Evolutionary conservation across 2,329 filamentous ascomycete species (phyloP).

Genomic region (Aureobasidium melanogenum): DNA sequence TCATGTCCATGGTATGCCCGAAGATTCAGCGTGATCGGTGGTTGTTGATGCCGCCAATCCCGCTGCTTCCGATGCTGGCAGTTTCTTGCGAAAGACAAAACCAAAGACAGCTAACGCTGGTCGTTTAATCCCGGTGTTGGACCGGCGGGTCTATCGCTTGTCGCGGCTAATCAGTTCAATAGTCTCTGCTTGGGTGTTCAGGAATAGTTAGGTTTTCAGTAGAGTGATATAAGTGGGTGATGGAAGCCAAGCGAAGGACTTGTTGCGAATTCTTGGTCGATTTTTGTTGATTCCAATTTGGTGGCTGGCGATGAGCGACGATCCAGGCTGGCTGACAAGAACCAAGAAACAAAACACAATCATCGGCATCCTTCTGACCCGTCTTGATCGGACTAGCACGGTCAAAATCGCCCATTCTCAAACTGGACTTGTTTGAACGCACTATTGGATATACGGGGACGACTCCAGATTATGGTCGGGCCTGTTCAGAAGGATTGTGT

Average conservation of each 20-base stretch:
- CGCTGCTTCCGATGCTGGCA: not conserved
- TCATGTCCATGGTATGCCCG: not conserved
- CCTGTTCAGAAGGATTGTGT: not conserved
- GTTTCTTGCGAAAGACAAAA: not conserved
- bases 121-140: not conserved
- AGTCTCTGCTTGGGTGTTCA: not conserved
- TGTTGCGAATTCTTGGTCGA: not conserved
- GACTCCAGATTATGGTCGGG: not conserved
- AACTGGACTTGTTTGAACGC: not conserved
- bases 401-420: not conserved
- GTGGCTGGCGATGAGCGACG: not conserved
- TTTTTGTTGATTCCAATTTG: slow-evolving; percentile 8
- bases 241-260: slow-evolving; percentile 6
- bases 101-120: not conserved
- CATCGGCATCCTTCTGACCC: not conserved
- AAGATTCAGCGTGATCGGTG: not conserved
- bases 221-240: slow-evolving; percentile 6
- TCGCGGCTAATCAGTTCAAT: slow-evolving; percentile 7
- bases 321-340: not conserved
- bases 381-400: not conserved
- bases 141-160: slow-evolving; percentile 3
- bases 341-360: not conserved
- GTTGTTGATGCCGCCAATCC: not conserved
- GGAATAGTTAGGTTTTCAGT: slow-evolving; percentile 6
- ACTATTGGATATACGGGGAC: not conserved